Base-by-base conservation (phyloP, 2,329 filamentous ascomycete species). In the Myriosclerotinia duriaeana region DNA sequence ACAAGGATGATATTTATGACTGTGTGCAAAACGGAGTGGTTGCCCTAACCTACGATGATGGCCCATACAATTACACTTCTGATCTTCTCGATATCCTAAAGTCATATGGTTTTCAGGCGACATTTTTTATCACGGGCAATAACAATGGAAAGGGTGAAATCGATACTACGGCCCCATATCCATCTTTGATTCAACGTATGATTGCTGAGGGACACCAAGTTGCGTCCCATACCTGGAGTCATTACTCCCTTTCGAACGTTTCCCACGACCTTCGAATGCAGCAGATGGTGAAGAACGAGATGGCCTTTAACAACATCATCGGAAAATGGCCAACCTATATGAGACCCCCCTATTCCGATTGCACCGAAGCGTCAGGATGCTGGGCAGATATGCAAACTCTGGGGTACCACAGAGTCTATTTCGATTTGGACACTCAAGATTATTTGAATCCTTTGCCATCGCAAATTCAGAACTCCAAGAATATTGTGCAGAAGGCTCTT, bases 11-110 rank as follows among this genome's bases (percentile, higher is more conserved):
- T 42, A 84, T 89, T 68, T 85, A 84, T 71, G 77, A 80, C 69
- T 87, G 84, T 69, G 78, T 78, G 22, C 78, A 80, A 30, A 79
- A 81, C 2, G 85, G 85, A 60, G 84, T 84, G 4, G 81, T 90
- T 69, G 87, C 87, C 22, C 75, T 90, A 65, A 89, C 87, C 0
- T 90, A 84, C 71, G 88, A 90, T 71, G 88, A 90, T 74, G 88
- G 88, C 1, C 88, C 87, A 30, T 84, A 84, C 69, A 76, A 80
- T 26, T 89, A 86, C 75, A 90, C 87, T 1, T 80, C 89, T n/a
- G 84, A 89, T 69, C 80, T 90, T 9, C 62, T 90, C 26, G 84
- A 89, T 72, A 77, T 86, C 50, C 79, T 90, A 52, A 81, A 83
- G 68, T 78, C 78, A 34, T 87, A 87, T 73, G 78, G 82, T 14